Evolutionary conservation across 2,329 filamentous ascomycete genomes (phyloP), one percentile per base, ranked within the genome.

Genomic region (Chrysoporthe puriensis): DNA sequence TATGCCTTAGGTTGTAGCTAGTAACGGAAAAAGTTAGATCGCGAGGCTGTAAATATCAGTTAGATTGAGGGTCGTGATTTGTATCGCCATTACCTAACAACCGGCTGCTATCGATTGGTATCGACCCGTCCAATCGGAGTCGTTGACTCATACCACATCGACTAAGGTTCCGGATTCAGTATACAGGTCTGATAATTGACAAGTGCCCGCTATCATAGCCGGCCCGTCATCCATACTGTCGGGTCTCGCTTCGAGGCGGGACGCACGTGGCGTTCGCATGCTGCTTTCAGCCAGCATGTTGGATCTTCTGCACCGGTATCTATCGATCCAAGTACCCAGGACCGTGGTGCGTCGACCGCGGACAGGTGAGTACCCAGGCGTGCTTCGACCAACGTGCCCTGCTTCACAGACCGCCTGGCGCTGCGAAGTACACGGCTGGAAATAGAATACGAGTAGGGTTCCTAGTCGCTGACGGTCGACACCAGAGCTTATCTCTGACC

Each of bases 211-310:
- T 50, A 50, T 52, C 48, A 13, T 21, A 32, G 48, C 8, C 21
- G 48, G 48, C 48, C 48, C 48, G 3, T 52, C 4, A 32, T 52
- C 50, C 50, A 32, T 54, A 54, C 50, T 54, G 50, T 54, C 50
- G 50, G 50, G 50, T 54, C 50, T 52, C 50, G 21, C 50, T 34
- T 34, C 26, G 13, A 34, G 50, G 50, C 32, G 50, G 50, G 50
- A 21, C 50, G 50, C 50, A 54, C 50, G 50, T 54, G 50, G 50
- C 50, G 32, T 34, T 32, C 1, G 26, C 26, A 13, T 34, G 26
- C 26, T 32, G 16, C 50, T 54, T 54, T 54, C 21, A 54, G 50
- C 50, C 21, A 34, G 26, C 21, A 54, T 34, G 21, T 54, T 26
- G 50, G 32, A 34, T 21, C 9, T 26, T 14, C 16, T 32, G 50